These are phyloP conservation scores for Yamadazyma oceani DNA, from an alignment of 1,139 yeast genomes.

Conservation along the genomic window DNA sequence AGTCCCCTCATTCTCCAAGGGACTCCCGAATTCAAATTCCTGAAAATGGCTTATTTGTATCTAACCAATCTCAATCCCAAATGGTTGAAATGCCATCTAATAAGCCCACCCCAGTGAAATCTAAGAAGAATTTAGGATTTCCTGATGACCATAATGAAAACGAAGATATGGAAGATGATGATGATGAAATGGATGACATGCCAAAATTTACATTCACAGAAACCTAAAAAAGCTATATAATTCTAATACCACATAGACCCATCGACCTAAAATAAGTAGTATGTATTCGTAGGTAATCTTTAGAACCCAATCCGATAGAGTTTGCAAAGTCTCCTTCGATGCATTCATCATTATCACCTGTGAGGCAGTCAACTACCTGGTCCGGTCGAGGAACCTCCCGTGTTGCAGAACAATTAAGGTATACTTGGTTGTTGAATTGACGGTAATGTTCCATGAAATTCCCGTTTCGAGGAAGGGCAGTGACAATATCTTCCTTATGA, in stretches of 20 bases:
- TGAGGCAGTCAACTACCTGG: slow-evolving; percentile 33
- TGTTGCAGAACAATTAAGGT: slow-evolving; percentile 38
- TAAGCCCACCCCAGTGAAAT: slow-evolving; percentile 5
- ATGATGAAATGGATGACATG: slow-evolving; percentile 35
- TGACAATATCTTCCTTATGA: slow-evolving; percentile 47
- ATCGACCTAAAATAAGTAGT: slow-evolving; percentile 48
- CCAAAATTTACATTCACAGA: slow-evolving; percentile 38
- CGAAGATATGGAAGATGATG: slow-evolving; percentile 31
- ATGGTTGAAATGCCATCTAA: slow-evolving; percentile 6
- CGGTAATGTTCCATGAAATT: slow-evolving; percentile 27
- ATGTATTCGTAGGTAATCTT: slow-evolving; percentile 40
- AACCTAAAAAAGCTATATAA: slow-evolving; percentile 3
- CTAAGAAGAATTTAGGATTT: neutral
- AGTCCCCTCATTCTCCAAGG: neutral
- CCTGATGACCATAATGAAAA: slow-evolving; percentile 21
- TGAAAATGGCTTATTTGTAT: slow-evolving; percentile 9
- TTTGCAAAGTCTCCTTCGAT: slow-evolving; percentile 34
- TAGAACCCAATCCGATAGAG: slow-evolving; percentile 14
- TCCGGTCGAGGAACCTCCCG: slow-evolving; percentile 24
- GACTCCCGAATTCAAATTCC: slow-evolving; percentile 2
- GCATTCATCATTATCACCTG: slow-evolving; percentile 37
- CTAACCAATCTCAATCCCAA: slow-evolving; percentile 9
- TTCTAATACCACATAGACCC: slow-evolving; percentile 45
- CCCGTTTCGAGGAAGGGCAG: slow-evolving; percentile 40
- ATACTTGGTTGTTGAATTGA: slow-evolving; percentile 48